A percentile compares a stretch with the other conserved stretches of the same genome.
Evolutionary conservation across 495 filamentous ascomycete species (phyloP).

Genomic region (Penicillium turbatum): DNA sequence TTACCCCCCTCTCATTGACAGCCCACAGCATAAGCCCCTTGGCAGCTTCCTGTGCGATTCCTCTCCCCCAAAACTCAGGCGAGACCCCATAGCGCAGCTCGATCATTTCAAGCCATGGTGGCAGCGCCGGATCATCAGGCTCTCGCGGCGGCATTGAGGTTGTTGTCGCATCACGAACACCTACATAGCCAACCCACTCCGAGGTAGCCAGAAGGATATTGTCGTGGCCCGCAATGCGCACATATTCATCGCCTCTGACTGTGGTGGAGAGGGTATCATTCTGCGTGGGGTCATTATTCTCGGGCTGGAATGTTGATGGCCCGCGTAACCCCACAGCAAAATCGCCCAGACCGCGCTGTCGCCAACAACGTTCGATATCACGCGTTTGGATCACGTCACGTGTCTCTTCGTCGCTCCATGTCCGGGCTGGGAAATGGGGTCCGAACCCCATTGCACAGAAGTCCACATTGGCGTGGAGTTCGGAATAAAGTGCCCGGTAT

Average conservation of each 20-base stretch:
- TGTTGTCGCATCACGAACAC: constrained; percentile 25
- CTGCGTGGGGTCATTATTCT: neutral
- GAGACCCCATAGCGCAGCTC: constrained; percentile 25
- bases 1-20: constrained; percentile 15
- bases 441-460: constrained; percentile 28
- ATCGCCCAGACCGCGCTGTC: constrained; percentile 15
- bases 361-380: constrained; percentile 24
- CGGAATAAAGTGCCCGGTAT: constrained; percentile 21
- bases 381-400: constrained; percentile 16
- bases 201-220: constrained; percentile 1
- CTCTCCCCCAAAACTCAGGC: constrained; percentile 19
- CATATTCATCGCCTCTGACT: constrained; percentile 1
- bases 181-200: constrained; percentile 28
- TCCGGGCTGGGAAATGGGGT: constrained; percentile 11
- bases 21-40: constrained; percentile 22
- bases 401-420: constrained; percentile 24
- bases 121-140: constrained; percentile 11
- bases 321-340: constrained; percentile 20
- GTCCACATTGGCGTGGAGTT: constrained; percentile 13
- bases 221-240: neutral
- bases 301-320: neutral
- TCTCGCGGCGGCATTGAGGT: constrained; percentile 20
- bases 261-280: neutral
- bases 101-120: constrained; percentile 27
- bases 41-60: constrained; percentile 22